Evolutionary conservation across 345 rosid genomes (phyloP), one percentile per base, ranked within the genome.

Genomic region (Chamaenerion angustifolium): DNA sequence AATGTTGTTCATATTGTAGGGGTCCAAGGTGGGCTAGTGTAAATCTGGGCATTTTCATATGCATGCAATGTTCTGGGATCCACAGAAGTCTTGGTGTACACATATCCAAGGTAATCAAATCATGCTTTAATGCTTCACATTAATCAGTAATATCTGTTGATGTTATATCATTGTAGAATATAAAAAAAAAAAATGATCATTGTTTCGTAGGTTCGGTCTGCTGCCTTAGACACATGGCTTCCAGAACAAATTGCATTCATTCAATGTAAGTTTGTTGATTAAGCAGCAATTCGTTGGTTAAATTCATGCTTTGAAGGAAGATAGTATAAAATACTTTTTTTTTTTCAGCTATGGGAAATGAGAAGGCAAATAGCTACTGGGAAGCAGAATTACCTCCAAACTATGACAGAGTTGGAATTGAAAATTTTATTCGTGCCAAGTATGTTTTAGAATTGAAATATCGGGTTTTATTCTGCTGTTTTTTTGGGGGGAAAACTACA

Each of bases 1-100:
- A 12, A 19, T 44, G 17, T 17, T 16, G 3, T 44, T 19, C 41
- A 25, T 54, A 55, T 16, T 66, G 67, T 81, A 88, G 96, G 76
- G 94, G 88, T 73, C 99, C 98, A 44, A 72, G 95, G 75, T 93
- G 99, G 99, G 96, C 99, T 54, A 88, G 96, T 75, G 96, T 93
- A 65, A 93, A 93, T 69, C 70, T 93, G 61, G 96, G 99, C 61
- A 88, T 93, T 71, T 85, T 93, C 75, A 75, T 93, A 57, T 93
- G 96, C 75, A 93, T 93, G 95, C 96, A 85, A 44, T 93, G 99
- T 63, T 88, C 99, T 52, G 99, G 99, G 61, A 74, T 81, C 48
- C 96, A 93, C 74, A 74, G 99, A 64, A 88, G 95, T 76, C 99
- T 92, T 16, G 99, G 99, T 52, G 96, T 93, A 47, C 99, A 93